Conservation (phyloP, 192 early-diverging fungal species). For the Chytriomyces sp. region DNA sequence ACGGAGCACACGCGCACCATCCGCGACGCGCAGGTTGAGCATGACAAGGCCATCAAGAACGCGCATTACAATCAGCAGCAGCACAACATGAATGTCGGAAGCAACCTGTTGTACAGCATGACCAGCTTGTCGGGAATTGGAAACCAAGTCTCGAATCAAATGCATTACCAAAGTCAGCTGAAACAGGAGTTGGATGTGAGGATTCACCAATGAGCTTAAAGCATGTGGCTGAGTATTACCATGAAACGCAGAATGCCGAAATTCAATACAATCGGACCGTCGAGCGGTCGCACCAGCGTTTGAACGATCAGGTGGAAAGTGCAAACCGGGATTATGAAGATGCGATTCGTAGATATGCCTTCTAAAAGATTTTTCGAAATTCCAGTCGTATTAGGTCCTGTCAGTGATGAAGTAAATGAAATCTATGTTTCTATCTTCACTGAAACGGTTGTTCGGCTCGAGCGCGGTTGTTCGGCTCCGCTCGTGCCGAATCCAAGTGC, state of each 20-base stretch:
- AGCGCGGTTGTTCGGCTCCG: too few relatives aligned
- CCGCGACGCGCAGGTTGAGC: slow-evolving; percentile 34
- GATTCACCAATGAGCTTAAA: background rate
- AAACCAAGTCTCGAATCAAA: background rate
- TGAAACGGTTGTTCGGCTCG: too few relatives aligned
- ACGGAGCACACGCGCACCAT: slow-evolving; percentile 31
- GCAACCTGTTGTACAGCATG: background rate
- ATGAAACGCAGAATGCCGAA: slow-evolving; percentile 18
- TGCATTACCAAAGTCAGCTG: background rate
- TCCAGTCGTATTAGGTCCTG: too few relatives aligned
- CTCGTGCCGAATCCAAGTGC: too few relatives aligned
- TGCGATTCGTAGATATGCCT: slow-evolving; percentile 7
- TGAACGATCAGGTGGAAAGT: slow-evolving; percentile 36
- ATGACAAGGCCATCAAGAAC: slow-evolving; percentile 27
- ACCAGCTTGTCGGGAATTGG: background rate
- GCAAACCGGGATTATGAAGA: slow-evolving; percentile 39
- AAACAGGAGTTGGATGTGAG: slow-evolving; percentile 22
- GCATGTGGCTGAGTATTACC: background rate
- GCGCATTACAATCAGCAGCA: slow-evolving; percentile 24
- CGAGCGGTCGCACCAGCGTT: slow-evolving; percentile 29
- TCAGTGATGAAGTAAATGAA: too few relatives aligned
- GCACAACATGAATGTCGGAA: background rate
- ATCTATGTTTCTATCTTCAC: too few relatives aligned
- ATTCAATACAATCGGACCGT: slow-evolving; percentile 36
- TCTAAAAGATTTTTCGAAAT: too few relatives aligned